Conservation (phyloP, 164 flowering plant genomes). For the Vitis labrusca region DNA sequence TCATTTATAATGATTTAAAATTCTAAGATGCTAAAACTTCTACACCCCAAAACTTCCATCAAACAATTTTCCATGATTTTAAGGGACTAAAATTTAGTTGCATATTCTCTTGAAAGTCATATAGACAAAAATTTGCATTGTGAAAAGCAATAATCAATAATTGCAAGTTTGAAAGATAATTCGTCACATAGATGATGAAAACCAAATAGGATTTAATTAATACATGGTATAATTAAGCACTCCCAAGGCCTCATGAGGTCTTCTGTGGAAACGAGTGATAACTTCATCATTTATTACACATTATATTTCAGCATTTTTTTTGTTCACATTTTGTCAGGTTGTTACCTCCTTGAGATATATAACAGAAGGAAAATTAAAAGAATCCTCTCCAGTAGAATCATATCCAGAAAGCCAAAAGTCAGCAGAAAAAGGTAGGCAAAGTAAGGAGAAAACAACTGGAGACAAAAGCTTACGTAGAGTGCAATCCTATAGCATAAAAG, state of each 20-base stretch:
- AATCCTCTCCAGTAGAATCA: neutral
- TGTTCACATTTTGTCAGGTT: constrained; percentile 4
- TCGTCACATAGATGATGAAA: neutral
- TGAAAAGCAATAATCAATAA: neutral
- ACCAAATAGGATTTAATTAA: neutral
- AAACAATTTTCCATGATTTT: neutral
- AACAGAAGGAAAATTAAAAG: neutral
- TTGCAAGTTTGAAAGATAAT: neutral
- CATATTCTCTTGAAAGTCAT: neutral
- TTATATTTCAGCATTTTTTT: neutral
- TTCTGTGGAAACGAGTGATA: neutral
- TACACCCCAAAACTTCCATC: neutral
- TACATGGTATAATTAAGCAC: neutral
- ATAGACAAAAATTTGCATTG: neutral
- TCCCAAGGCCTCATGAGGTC: neutral
- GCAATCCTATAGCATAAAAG: neutral
- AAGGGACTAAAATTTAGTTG: neutral
- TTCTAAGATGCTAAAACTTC: neutral
- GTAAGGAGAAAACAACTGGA: neutral
- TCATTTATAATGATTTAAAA: neutral
- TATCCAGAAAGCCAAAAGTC: neutral
- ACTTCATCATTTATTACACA: neutral
- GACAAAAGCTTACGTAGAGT: neutral
- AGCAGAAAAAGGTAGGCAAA: neutral
- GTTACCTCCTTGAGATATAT: constrained; percentile 5